Conservation (phyloP, 352 stramenopile genomes). For the Peronospora belbahrii region DNA sequence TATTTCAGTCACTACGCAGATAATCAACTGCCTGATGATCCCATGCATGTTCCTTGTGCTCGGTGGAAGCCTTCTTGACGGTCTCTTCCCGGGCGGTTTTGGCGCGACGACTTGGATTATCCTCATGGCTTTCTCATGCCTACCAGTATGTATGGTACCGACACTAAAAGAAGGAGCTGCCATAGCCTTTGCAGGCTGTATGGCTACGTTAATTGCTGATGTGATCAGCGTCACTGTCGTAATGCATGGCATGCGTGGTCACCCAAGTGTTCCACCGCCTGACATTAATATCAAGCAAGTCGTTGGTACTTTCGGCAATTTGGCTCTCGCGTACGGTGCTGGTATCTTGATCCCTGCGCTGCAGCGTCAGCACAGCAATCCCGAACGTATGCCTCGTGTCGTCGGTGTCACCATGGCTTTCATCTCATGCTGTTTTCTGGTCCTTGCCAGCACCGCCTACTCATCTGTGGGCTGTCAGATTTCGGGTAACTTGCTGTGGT, state of each 20-base stretch:
- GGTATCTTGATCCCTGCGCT: constrained; percentile 46
- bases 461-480: constrained; percentile 40
- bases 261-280: constrained; percentile 21
- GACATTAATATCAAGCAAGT: constrained; percentile 29
- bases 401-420: constrained; percentile 32
- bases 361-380: constrained; percentile 41
- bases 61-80: constrained; percentile 30
- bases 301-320: constrained; percentile 41
- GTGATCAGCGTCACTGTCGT: constrained; percentile 33
- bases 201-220: constrained; percentile 45
- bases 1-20: constrained; percentile 26
- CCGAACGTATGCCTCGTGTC: constrained; percentile 40
- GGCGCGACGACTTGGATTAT: constrained; percentile 36
- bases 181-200: constrained; percentile 30
- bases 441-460: constrained; percentile 29
- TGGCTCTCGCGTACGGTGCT: constrained; percentile 47
- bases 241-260: constrained; percentile 26
- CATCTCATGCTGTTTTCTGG: constrained; percentile 33
- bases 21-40: constrained; percentile 32
- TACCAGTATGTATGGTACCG: constrained; percentile 36
- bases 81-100: constrained; percentile 28
- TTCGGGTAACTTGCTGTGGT: constrained; percentile 46
- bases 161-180: constrained; percentile 39
- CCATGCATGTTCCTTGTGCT: constrained; percentile 41
- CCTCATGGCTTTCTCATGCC: constrained; percentile 37